A percentile compares a stretch with the other conserved stretches of the same genome.
Evolutionary conservation across 1,284 basidiomycete genomes (phyloP).

Genomic region (Mycosarcoma mackinlayi): DNA sequence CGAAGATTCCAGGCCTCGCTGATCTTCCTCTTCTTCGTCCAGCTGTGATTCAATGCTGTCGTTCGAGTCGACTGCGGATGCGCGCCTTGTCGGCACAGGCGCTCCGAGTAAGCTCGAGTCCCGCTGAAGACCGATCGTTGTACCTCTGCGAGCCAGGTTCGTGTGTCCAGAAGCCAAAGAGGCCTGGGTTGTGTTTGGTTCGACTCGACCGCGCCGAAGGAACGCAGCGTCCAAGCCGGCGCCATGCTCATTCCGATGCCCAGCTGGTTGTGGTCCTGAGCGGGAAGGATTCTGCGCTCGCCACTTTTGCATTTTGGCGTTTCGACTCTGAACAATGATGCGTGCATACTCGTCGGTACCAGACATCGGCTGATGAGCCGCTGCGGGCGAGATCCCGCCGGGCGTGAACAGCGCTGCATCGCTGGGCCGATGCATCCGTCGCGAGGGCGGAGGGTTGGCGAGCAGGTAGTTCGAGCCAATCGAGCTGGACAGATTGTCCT

Average conservation of each 20-base stretch:
- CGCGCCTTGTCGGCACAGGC: slow-evolving; percentile 29
- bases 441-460: slow-evolving; percentile 23
- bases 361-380: slow-evolving; percentile 23
- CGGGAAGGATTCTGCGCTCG: slow-evolving; percentile 48
- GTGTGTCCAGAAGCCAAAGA: slow-evolving; percentile 20
- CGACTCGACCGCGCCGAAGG: slow-evolving; percentile 7
- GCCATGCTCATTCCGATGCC: slow-evolving; percentile 13
- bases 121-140: slow-evolving; percentile 41
- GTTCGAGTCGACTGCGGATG: slow-evolving; percentile 42
- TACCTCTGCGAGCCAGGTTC: slow-evolving; percentile 44
- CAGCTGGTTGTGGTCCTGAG: slow-evolving; percentile 6
- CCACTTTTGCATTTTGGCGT: slow-evolving; percentile 73
- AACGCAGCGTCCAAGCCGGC: slow-evolving; percentile 6
- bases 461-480: slow-evolving; percentile 40
- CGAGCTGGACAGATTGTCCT: slow-evolving; percentile 37
- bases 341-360: slow-evolving; percentile 72
- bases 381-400: slow-evolving; percentile 20
- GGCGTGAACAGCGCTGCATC: slow-evolving; percentile 39
- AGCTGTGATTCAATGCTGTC: slow-evolving; percentile 51
- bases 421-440: slow-evolving; percentile 28
- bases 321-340: slow-evolving; percentile 72
- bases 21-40: slow-evolving; percentile 41
- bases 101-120: slow-evolving; percentile 14
- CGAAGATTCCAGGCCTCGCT: slow-evolving; percentile 23
- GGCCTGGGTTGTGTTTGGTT: slow-evolving; percentile 5